Evolutionary conservation across 2,329 filamentous ascomycete genomes (phyloP).

Genomic region (Eurotiales sp.): DNA sequence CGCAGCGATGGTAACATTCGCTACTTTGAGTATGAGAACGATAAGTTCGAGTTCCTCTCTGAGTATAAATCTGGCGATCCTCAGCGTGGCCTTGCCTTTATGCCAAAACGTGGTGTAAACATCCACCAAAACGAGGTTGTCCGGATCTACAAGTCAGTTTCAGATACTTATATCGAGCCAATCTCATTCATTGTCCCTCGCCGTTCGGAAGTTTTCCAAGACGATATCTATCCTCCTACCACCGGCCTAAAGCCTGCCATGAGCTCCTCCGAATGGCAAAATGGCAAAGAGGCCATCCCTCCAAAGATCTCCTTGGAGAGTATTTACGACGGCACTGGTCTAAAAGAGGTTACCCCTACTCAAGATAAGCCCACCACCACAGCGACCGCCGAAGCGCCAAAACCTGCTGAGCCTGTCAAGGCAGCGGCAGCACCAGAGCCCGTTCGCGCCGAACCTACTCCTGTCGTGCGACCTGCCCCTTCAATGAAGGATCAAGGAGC

Average conservation of each 20-base stretch:
- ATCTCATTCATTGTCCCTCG: conserved; percentile 96
- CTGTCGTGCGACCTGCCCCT: conserved; percentile 53
- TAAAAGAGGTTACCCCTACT: conserved; percentile 64
- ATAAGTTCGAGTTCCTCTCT: conserved; percentile 96
- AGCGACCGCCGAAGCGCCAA: conserved; percentile 45
- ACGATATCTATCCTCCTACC: conserved; percentile 91
- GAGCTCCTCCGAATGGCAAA: conserved; percentile 76
- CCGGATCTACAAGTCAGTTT: conserved; percentile 95
- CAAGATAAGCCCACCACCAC: conserved; percentile 34
- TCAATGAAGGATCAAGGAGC: conserved; percentile 80
- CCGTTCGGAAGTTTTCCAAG: conserved; percentile 90
- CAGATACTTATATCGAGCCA: conserved; percentile 89
- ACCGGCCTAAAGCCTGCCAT: conserved; percentile 75
- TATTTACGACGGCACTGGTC: conserved; percentile 77
- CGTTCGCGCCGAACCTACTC: conserved; percentile 26
- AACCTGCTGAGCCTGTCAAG: conserved; percentile 37
- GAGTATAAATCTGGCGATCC: conserved; percentile 97
- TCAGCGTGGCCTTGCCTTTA: conserved; percentile 88
- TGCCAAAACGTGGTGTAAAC: conserved; percentile 93
- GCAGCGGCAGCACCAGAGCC: conserved; percentile 29
- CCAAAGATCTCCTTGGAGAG: conserved; percentile 92
- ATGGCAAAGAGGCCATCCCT: conserved; percentile 77
- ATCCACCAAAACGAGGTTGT: conserved; percentile 96
- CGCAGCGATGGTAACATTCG: conserved; percentile 93
- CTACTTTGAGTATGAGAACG: conserved; percentile 97